Evolutionary conservation across 495 filamentous ascomycete species (phyloP), one percentile per base, ranked within the genome.

Genomic region (Opeltia flavorubescens): DNA sequence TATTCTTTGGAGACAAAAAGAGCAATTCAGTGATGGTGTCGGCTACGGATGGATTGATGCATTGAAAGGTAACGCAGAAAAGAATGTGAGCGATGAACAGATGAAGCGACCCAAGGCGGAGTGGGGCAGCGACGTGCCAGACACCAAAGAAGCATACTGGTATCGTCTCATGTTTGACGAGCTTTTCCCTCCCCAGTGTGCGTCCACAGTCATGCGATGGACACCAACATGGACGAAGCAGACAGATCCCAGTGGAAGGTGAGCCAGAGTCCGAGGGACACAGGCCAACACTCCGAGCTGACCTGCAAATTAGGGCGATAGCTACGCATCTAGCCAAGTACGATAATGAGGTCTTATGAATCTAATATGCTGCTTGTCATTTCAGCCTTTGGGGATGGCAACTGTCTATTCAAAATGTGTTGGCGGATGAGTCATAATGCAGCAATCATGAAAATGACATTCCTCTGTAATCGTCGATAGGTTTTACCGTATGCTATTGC

Each of bases 11-110:
- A 76, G 91, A 58, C 91, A 98, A 70, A 98, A 98, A 76, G 91
- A 98, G 70, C 93, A 96, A 70, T 98, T 98, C 70, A 86, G 80
- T 46, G 91, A 98, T 59, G 91, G 91, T 63, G 93, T 98, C 51
- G 91, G 91, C 47, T 98, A 98, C 69, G 88, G 93, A 50, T 98
- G 91, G 91, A 95, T 96, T 65, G 93, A 98, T 60, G 84, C 79
- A 13, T 74, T 98, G 39, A 98, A 95, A 73, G 93, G 95, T 62
- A 78, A 81, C 50, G 93, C 91, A 50, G 86, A 89, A 66, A 59
- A 76, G 46, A 75, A 89, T 33, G 83, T 98, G 34, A 89, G 83
- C 20, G 88, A 95, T 59, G 91, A 96, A 71, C 87, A 93, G 78
- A 80, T 98, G 79, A 86, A 85, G 72, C 86, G 87, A 72, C 88